Evolutionary conservation across 371 early-diverging fungal species (phyloP), one percentile per base, ranked within the genome.

Genomic region (Mucor indicus): DNA sequence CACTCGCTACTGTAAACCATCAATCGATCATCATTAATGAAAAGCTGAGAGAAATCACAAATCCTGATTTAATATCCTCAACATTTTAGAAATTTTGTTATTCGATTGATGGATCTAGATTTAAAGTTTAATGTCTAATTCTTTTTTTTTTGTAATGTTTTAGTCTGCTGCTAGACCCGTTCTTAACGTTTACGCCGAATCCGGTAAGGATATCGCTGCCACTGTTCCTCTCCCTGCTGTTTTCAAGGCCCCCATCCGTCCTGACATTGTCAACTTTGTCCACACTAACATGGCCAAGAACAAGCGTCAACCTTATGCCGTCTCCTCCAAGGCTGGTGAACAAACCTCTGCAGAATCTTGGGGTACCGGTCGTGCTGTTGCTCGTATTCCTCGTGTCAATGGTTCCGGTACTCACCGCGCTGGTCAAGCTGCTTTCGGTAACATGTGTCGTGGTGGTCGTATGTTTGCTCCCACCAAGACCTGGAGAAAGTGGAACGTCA

Each of bases 401-500:
- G 99, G 98, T 67, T 85, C 92, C 57, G 99, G 99, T 82, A 99
- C 99, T 57, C 93, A 93, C 87, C 92, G 99, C 73, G 89, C 99
- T 63, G 99, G 99, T 69, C 99, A 99, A 63, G 98, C 98, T 72
- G 99, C 99, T 56, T 99, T 98, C 83, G 53, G 53, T 67, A 99
- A 98, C 91, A 98, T 98, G 95, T 97, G 98, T 85, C 91, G 98
- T 79, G 93, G 62, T 68, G 99, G 99, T 79, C 93, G 99, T 72
- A 99, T 99, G 99, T 99, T 99, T 70, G 97, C 98, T 65, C 99
- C 99, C 38, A 99, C 98, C 82, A 99, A 96, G 87, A 90, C 91
- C 77, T 97, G 94, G 91, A 90, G 99, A 87, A 98, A 96, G 89
- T 99, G 99, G 99, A 95, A 98, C 83, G 84, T 97, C 71, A 97